Evolutionary conservation across 2,329 filamentous ascomycete species (phyloP).

Genomic region (Sporothrix euskadiensis): DNA sequence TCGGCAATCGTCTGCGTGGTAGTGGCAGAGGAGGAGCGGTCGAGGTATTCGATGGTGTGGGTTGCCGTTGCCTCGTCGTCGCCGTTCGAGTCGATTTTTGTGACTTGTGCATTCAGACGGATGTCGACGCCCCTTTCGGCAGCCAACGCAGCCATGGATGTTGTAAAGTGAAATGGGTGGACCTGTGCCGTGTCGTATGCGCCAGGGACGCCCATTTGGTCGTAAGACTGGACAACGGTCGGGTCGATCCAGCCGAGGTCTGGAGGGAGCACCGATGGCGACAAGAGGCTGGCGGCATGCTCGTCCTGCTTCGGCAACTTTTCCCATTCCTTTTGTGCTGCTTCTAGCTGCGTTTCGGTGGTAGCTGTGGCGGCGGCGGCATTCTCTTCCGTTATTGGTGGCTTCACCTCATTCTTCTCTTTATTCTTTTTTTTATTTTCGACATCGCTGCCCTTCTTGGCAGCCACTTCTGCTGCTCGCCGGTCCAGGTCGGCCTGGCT

Average conservation of each 20-base stretch:
- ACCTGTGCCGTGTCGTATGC: constrained; percentile 85
- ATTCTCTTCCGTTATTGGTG: not conserved
- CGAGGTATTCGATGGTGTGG: constrained; percentile 61
- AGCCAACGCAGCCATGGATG: constrained; percentile 75
- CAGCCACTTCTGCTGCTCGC: constrained; percentile 33
- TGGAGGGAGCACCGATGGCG: constrained; percentile 64
- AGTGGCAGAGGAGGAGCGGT: constrained; percentile 44
- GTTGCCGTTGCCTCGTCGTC: constrained; percentile 33
- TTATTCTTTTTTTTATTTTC: not conserved
- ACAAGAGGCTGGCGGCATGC: constrained; percentile 49
- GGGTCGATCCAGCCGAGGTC: constrained; percentile 84
- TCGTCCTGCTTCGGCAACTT: constrained; percentile 62
- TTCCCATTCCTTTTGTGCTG: constrained; percentile 53
- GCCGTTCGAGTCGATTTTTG: constrained; percentile 54
- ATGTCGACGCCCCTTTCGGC: constrained; percentile 68
- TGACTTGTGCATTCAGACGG: constrained; percentile 66
- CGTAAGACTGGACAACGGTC: constrained; percentile 67
- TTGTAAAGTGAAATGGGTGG: constrained; percentile 89
- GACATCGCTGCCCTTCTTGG: not conserved
- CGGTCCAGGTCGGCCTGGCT: constrained; percentile 31
- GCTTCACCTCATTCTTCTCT: not conserved
- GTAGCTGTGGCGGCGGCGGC: not conserved
- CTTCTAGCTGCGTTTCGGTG: not conserved
- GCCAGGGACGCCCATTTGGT: constrained; percentile 72
- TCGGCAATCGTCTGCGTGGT: constrained; percentile 42